Conservation (phyloP, 345 rosid species). For the Euphorbia peplus region DNA sequence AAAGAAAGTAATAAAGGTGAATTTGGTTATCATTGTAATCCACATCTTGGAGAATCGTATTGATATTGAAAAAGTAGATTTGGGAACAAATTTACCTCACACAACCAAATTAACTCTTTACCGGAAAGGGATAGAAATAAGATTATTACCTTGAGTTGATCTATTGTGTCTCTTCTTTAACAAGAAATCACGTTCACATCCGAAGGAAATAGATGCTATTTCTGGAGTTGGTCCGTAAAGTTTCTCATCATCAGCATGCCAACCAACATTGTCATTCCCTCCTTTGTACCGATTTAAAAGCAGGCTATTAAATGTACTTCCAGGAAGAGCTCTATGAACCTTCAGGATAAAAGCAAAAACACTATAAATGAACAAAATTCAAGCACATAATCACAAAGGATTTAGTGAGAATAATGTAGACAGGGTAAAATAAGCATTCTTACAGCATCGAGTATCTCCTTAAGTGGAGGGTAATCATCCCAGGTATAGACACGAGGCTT, state of each 20-base stretch:
- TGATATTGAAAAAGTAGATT: no score
- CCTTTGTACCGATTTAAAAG: slow-evolving; percentile 74
- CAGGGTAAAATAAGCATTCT: not conserved
- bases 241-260: slow-evolving; percentile 92
- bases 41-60: no score
- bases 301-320: slow-evolving; percentile 80
- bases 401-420: not conserved
- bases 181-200: slow-evolving; percentile 83
- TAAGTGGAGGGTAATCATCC: slow-evolving; percentile 85
- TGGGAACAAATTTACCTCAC: no score
- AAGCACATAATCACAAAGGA: not conserved
- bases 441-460: slow-evolving; percentile 65
- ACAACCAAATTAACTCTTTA: no score
- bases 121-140: not conserved
- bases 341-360: slow-evolving; percentile 28
- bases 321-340: slow-evolving; percentile 73
- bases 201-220: slow-evolving; percentile 82
- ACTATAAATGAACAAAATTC: not conserved
- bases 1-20: no score
- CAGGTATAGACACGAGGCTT: slow-evolving; percentile 64
- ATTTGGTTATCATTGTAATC: no score
- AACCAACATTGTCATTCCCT: slow-evolving; percentile 68
- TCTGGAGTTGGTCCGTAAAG: slow-evolving; percentile 69
- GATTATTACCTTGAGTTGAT: slow-evolving; percentile 42
- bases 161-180: slow-evolving; percentile 54